phyloP scores from a whole-genome alignment of 1,139 yeast genomes.

The Sugiyamaella grinbergsii region DNA sequence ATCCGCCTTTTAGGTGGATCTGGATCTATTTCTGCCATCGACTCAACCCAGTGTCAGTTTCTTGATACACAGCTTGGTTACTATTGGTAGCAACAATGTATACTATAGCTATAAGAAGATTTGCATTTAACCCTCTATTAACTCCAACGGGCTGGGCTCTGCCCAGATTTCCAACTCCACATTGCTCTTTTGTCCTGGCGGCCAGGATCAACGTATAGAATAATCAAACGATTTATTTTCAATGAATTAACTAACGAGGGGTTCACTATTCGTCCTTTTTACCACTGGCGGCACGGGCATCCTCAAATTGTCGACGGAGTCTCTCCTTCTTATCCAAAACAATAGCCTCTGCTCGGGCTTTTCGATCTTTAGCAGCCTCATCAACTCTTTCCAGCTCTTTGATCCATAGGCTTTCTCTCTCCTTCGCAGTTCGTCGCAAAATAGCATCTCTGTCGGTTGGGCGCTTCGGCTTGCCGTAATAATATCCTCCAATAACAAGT shows the following conservation, averaged over 20 bases:
- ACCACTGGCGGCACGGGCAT: slow-evolving; percentile 20
- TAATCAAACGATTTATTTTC: slow-evolving; percentile 7
- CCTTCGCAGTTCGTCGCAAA: slow-evolving; percentile 74
- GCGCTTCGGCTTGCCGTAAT: slow-evolving; percentile 64
- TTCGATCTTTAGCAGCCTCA: slow-evolving; percentile 56
- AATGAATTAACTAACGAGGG: slow-evolving; percentile 1
- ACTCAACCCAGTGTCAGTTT: slow-evolving; percentile 10
- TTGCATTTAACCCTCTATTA: not conserved
- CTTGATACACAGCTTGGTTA: slow-evolving; percentile 11
- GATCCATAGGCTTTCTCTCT: slow-evolving; percentile 85
- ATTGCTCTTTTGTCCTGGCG: no score
- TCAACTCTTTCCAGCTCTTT: slow-evolving; percentile 90
- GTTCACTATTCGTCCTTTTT: slow-evolving; percentile 17
- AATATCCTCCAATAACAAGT: slow-evolving; percentile 73
- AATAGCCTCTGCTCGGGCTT: slow-evolving; percentile 32
- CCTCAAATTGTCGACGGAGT: slow-evolving; percentile 21
- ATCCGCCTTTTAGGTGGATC: slow-evolving; percentile 7
- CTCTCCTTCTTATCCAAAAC: slow-evolving; percentile 24
- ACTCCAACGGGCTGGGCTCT: not conserved
- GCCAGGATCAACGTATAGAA: no score
- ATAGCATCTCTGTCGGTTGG: slow-evolving; percentile 57
- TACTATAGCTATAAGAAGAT: no score
- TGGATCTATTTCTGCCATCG: slow-evolving; percentile 10
- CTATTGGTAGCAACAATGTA: no score
- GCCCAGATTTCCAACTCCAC: not conserved